Base-by-base conservation (phyloP, 2,329 filamentous ascomycete genomes). In the Tricladium varicosporioides region DNA sequence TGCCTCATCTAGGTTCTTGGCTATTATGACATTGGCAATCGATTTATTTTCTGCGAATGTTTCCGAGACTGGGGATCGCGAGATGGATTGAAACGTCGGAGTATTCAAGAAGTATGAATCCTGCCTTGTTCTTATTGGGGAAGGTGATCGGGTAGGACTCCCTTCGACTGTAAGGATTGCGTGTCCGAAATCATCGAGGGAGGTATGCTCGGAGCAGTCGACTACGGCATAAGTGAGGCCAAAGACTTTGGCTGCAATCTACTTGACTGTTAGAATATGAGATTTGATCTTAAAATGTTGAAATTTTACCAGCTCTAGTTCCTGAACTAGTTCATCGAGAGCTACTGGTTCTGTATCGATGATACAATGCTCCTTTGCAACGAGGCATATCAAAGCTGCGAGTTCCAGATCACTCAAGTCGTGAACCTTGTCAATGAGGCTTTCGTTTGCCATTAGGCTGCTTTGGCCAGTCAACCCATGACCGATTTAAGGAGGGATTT, bases 321-420 rank as follows among this genome's bases (percentile, higher is more conserved):
- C 91, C 52, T 84, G 80, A 45, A 86, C 80, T n/a, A 96, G 77
- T 62, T 86, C 81, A 71, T 88, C 80, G 56, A 93, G 74, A 52
- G 78, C 75, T 36, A 82, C 75, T 4, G 76, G 71, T 2, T 86
- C 82, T 14, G 90, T 89, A 73, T 91, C 88, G 68, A 97, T 85
- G 65, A 97, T 85, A 75, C 91, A 96, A 72, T 97, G 92, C 72
- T 96, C 89, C 63, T 87, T 82, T 58, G 87, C 85, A 60, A 92
- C 80, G 51, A 97, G 82, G 69, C 88, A 92, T 51, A 97, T 82
- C 43, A 97, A 80, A 13, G 89, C 76, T 19, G 93, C 94, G 58
- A 97, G 83, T 74, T 97, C 92, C 43, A 97, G 80, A 75, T 97
- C 92, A 68, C 87, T 89, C 61, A 97, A 79, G 64, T 84, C 81